Evolutionary conservation across 768 basidiomycete species (phyloP).

Genomic region (Chiua virens): DNA sequence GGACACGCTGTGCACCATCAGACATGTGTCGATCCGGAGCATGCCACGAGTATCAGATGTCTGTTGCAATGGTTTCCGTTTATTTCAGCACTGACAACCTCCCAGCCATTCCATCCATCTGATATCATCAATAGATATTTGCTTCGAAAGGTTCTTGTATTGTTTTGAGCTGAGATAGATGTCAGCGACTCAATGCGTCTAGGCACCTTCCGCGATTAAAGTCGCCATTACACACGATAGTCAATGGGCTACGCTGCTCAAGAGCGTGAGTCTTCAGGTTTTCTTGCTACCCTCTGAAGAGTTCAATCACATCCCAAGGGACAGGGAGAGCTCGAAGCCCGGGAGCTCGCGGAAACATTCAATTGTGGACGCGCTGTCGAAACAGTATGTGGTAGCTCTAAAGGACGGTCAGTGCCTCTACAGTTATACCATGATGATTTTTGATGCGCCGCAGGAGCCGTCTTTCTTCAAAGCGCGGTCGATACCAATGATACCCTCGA

Average conservation of each 20-base stretch:
- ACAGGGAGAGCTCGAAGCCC: not conserved
- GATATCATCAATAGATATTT: not conserved
- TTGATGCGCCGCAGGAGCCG: not conserved
- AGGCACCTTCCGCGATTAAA: slow-evolving; percentile 1
- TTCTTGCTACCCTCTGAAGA: not conserved
- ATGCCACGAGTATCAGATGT: not conserved
- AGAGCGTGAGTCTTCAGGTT: not conserved
- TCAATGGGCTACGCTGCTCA: slow-evolving; percentile 1
- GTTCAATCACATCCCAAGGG: not conserved
- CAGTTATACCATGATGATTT: not conserved
- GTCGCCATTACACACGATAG: slow-evolving; percentile 4
- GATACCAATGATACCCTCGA: no score
- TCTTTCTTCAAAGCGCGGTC: not conserved
- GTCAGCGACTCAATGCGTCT: not conserved
- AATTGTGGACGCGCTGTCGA: not conserved
- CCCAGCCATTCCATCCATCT: not conserved
- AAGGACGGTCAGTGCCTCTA: not conserved
- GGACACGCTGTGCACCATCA: not conserved
- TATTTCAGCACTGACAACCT: not conserved
- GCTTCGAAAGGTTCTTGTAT: not conserved
- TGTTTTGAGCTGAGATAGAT: not conserved
- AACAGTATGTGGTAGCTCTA: not conserved
- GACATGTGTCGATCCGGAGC: not conserved
- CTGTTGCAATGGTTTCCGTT: not conserved
- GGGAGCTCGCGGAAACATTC: not conserved